Percentiles rank a stretch among this genome's conserved stretches.
These are phyloP conservation scores for Scheffersomyces parashehatae DNA, from an alignment of 1,139 yeast genomes.

Conservation along the genomic window DNA sequence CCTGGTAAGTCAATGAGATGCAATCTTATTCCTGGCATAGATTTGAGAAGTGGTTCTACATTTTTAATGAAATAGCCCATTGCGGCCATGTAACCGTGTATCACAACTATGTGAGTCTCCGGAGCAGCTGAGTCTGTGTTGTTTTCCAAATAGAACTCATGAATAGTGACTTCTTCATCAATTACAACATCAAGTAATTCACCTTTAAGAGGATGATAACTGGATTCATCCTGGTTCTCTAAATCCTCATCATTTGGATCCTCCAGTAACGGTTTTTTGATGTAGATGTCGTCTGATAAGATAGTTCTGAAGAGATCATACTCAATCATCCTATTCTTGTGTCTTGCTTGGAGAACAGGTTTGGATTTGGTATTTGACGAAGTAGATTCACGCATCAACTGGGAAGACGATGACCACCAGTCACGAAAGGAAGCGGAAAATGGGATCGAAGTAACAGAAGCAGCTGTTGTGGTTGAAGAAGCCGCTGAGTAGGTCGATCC, in stretches of 20 bases:
- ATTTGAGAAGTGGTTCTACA: slow-evolving; percentile 32
- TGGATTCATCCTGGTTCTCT: neutral
- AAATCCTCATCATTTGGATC: neutral
- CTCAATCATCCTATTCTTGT: slow-evolving; percentile 30
- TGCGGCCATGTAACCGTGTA: slow-evolving; percentile 53
- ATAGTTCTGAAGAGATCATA: slow-evolving; percentile 37
- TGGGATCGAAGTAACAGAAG: slow-evolving; percentile 23
- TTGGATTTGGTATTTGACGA: slow-evolving; percentile 7
- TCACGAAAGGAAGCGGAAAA: slow-evolving; percentile 31
- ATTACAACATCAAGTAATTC: slow-evolving; percentile 33
- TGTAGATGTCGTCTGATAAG: slow-evolving; percentile 30
- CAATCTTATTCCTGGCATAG: slow-evolving; percentile 31
- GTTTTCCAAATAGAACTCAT: slow-evolving; percentile 39
- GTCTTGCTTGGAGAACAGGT: slow-evolving; percentile 19
- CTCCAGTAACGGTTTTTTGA: slow-evolving; percentile 12
- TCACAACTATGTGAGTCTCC: slow-evolving; percentile 29
- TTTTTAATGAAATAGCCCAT: slow-evolving; percentile 45
- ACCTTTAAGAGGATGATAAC: slow-evolving; percentile 12
- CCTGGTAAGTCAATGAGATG: slow-evolving; percentile 47
- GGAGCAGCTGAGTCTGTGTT: slow-evolving; percentile 14
- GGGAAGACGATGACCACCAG: slow-evolving; percentile 41
- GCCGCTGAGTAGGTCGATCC: no score
- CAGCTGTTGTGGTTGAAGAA: no score
- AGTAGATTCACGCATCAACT: slow-evolving; percentile 23
- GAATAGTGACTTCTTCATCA: slow-evolving; percentile 32